Evolutionary conservation across 805 yeast genomes (phyloP), one percentile per base, ranked within the genome.

Genomic region (Saccharomycopsis sp.): DNA sequence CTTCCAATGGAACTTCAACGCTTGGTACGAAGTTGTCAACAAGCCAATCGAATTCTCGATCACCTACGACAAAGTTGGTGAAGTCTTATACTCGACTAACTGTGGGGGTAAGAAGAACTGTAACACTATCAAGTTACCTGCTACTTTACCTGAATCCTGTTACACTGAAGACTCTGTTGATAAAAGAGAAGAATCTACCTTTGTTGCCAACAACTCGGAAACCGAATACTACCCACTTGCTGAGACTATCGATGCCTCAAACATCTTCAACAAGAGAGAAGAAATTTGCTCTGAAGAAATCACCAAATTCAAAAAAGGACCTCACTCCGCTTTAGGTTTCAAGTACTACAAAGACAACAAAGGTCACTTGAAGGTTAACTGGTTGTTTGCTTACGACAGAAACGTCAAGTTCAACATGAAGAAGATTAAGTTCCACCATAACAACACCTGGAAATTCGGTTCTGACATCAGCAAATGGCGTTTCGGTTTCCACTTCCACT

Each of bases 91-190:
- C 51, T 53, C 50, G 9, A 41, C 58, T 20, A 34, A 54, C 47
- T 56, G 58, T 38, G n/a, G 20, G 7, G 57, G 57, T 35, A 50
- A 34, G 23, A 19, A 8, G 8, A 35, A 35, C 14, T 35, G 41
- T 35, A 35, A 35, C 41, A 8, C 41, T 9, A 35, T 35, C 14
- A 35, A 35, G 14, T 35, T 35, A 35, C 41, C 41, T 9, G 8
- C 41, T 35, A 14, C 8, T 9, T 35, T 35, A 35, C 41, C 41
- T 9, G 14, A 35, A 14, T 8, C 8, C 8, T 35, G 41, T 35
- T 35, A 9, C 41, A 8, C 8, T 9, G 14, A 35, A 8, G 64
- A 63, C 34, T 64, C 60, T 49, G 72, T 74, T 58, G 67, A 64
- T 17, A 61, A 66, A n/a, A 52, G 52, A 20, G 67, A 64, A 34